Evolutionary conservation across 257 asterid species (phyloP).

Genomic region (Plantago elongata): DNA sequence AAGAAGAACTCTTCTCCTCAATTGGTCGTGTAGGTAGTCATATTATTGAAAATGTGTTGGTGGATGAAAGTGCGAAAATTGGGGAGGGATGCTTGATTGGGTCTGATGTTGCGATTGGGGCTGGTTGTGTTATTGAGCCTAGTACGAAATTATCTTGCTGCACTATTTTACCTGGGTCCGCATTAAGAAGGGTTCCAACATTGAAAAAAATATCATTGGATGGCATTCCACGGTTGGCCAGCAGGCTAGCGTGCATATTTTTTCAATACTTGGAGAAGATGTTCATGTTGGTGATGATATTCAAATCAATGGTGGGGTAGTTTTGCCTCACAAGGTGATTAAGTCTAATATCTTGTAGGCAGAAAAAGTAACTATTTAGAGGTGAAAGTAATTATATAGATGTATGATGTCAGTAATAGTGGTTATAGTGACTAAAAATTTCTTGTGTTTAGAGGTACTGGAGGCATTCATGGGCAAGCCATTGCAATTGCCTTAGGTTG

Average conservation of each 20-base stretch:
- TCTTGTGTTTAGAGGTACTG: not conserved
- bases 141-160: constrained; percentile 85
- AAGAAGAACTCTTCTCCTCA: constrained; percentile 52
- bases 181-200: constrained; percentile 65
- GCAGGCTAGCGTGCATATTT: constrained; percentile 87
- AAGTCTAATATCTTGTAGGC: constrained; percentile 75
- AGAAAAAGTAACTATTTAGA: constrained; percentile 45
- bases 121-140: constrained; percentile 67
- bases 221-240: constrained; percentile 91
- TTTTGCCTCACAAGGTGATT: constrained; percentile 82
- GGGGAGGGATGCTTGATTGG: constrained; percentile 87
- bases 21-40: constrained; percentile 52
- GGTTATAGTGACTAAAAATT: constrained; percentile 13
- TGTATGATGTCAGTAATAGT: constrained; percentile 15
- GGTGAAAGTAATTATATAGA: constrained; percentile 23
- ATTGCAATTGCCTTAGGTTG: no score
- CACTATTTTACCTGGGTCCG: constrained; percentile 86
- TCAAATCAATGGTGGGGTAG: constrained; percentile 77
- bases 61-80: constrained; percentile 65
- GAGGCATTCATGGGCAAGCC: no score
- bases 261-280: constrained; percentile 81
- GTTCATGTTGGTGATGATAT: constrained; percentile 82
- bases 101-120: constrained; percentile 83
- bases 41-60: constrained; percentile 64
- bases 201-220: constrained; percentile 72